Percentiles rank a stretch among this genome's conserved stretches.
Conservation (phyloP, 768 basidiomycete species). For the Leucosporidium scottii region DNA sequence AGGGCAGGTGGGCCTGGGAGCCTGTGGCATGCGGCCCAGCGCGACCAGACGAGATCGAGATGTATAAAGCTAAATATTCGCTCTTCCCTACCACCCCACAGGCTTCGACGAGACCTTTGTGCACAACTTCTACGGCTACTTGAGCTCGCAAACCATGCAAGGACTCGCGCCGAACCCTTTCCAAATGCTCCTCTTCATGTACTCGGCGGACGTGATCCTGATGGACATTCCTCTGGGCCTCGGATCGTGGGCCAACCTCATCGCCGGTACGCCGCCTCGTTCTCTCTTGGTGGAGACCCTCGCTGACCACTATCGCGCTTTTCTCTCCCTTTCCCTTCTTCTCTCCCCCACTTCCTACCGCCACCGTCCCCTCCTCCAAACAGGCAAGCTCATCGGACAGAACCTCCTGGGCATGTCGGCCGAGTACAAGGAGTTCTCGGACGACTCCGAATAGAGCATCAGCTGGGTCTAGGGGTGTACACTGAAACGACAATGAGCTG, state of each 20-base stretch:
- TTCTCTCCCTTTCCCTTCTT: too few relatives aligned
- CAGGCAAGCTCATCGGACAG: not conserved
- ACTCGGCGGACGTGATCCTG: conserved; percentile 13
- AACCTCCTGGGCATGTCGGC: not conserved
- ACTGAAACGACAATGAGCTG: too few relatives aligned
- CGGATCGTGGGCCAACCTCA: conserved; percentile 3
- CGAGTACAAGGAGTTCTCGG: not conserved
- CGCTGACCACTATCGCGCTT: not conserved
- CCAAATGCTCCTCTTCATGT: conserved; percentile 21
- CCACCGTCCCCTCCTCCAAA: too few relatives aligned
- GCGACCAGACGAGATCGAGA: too few relatives aligned
- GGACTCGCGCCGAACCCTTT: conserved; percentile 10
- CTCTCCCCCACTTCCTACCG: too few relatives aligned
- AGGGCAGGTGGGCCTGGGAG: too few relatives aligned
- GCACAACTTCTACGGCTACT: conserved; percentile 9
- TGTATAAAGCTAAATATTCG: not conserved
- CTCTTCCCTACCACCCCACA: not conserved
- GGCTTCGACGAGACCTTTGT: conserved; percentile 26
- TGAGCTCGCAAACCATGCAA: conserved; percentile 12
- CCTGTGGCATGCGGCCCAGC: too few relatives aligned
- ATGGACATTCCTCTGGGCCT: conserved; percentile 1
- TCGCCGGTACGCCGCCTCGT: not conserved
- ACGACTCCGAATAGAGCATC: not conserved
- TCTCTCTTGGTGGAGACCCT: not conserved
- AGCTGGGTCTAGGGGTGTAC: too few relatives aligned